phyloP scores from a whole-genome alignment of 2,329 filamentous ascomycete species.

The Coniochaeta sp. region DNA sequence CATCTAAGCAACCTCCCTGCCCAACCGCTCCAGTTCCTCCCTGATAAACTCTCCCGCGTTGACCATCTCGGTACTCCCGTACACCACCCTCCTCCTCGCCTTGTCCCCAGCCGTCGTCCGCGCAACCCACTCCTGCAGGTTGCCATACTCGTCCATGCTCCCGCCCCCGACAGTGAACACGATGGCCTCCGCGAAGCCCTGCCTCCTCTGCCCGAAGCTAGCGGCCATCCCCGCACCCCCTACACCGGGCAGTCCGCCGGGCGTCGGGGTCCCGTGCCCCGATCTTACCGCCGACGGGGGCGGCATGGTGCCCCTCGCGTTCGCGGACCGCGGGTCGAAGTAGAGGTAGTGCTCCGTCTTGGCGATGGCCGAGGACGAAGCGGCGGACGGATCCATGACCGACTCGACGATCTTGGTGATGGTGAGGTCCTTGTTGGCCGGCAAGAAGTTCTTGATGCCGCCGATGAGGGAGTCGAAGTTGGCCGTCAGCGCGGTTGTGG shows the following conservation, averaged over 20 bases:
- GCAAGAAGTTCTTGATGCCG: slow-evolving; percentile 97
- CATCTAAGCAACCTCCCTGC: slow-evolving; percentile 38
- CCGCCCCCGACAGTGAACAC: slow-evolving; percentile 95
- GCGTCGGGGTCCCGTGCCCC: slow-evolving; percentile 25
- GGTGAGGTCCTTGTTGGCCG: slow-evolving; percentile 88
- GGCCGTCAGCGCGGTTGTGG: slow-evolving; percentile 56
- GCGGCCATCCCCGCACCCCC: slow-evolving; percentile 59
- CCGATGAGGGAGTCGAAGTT: slow-evolving; percentile 94
- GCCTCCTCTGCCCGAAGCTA: slow-evolving; percentile 82
- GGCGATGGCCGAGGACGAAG: slow-evolving; percentile 83
- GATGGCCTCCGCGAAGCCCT: slow-evolving; percentile 83
- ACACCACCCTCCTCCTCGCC: slow-evolving; percentile 74
- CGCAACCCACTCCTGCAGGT: slow-evolving; percentile 91
- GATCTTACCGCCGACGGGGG: slow-evolving; percentile 58
- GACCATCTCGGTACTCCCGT: slow-evolving; percentile 82
- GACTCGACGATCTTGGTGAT: slow-evolving; percentile 97
- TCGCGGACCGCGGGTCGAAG: slow-evolving; percentile 90
- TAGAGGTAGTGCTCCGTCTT: slow-evolving; percentile 97
- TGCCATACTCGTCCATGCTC: slow-evolving; percentile 98
- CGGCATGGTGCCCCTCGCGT: slow-evolving; percentile 86
- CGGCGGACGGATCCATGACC: slow-evolving; percentile 90
- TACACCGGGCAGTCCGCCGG: slow-evolving; percentile 38
- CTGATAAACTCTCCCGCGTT: slow-evolving; percentile 61
- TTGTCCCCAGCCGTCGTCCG: slow-evolving; percentile 53
- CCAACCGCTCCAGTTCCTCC: slow-evolving; percentile 55